Conservation (phyloP, 768 basidiomycete genomes). For the Multifurca ochricompacta region DNA sequence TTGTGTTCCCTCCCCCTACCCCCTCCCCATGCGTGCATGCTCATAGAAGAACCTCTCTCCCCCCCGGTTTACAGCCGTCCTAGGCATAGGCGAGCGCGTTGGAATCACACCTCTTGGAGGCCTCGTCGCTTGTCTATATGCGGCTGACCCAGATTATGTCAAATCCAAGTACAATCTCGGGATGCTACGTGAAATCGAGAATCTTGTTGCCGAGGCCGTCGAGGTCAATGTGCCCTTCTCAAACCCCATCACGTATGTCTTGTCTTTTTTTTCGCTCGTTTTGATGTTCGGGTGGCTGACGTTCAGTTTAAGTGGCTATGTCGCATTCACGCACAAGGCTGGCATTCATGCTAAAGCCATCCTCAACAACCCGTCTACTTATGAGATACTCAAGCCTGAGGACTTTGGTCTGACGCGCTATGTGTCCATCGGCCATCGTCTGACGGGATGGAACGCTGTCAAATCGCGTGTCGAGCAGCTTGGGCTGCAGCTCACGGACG, state of each 20-base stretch:
- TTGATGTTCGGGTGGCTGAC: neutral
- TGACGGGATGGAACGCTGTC: constrained; percentile 99
- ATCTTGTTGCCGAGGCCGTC: constrained; percentile 96
- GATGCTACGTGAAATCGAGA: constrained; percentile 98
- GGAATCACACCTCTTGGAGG: constrained; percentile 98
- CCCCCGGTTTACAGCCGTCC: constrained; percentile 70
- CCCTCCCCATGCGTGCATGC: too few relatives aligned
- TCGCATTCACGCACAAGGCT: constrained; percentile 99
- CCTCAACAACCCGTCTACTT: constrained; percentile 97
- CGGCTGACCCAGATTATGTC: constrained; percentile 97
- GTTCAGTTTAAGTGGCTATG: constrained; percentile 67
- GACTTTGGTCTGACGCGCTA: constrained; percentile 98
- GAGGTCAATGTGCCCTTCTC: constrained; percentile 97
- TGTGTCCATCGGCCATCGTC: constrained; percentile 94
- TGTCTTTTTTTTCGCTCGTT: neutral
- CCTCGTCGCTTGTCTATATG: constrained; percentile 92
- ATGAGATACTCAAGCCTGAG: constrained; percentile 98
- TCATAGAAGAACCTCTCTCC: constrained; percentile 7
- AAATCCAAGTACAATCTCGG: constrained; percentile 97
- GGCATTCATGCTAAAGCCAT: constrained; percentile 99
- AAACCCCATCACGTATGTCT: constrained; percentile 81
- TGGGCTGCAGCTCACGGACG: constrained; percentile 81
- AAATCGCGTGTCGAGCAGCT: constrained; percentile 99
- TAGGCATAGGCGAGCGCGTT: constrained; percentile 98
- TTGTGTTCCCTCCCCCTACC: constrained; percentile 12